Percentiles rank a stretch among this genome's conserved stretches.
Evolutionary conservation across 208 protist genomes (phyloP).

Genomic region (Balamuthia mandrillaris): DNA sequence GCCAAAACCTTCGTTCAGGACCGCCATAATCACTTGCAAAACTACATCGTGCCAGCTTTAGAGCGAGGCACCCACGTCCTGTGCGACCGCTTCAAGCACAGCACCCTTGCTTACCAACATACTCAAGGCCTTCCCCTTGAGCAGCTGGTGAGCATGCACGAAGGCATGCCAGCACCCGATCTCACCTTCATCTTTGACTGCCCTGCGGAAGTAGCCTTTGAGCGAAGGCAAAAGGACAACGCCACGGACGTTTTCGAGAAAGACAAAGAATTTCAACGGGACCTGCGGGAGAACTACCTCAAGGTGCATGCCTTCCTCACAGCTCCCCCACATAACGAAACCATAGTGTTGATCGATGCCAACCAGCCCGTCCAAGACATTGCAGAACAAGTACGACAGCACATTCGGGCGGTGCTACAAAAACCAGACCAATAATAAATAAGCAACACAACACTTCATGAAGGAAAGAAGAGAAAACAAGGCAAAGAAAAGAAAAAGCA

Average conservation of each 20-base stretch:
- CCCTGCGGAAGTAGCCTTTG: background rate
- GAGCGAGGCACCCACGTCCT: slow-evolving; percentile 1
- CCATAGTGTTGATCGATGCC: background rate
- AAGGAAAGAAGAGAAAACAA: too few relatives aligned
- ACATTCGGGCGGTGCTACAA: too few relatives aligned
- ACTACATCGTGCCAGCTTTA: background rate
- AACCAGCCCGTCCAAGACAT: background rate
- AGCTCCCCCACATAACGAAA: background rate
- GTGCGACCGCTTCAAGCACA: slow-evolving; percentile 11
- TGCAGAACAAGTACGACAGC: background rate
- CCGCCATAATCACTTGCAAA: background rate
- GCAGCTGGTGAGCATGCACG: background rate
- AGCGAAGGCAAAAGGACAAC: background rate
- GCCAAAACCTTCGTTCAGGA: background rate
- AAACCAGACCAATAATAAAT: too few relatives aligned
- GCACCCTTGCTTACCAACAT: background rate
- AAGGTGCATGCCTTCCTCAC: background rate
- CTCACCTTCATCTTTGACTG: slow-evolving; percentile 26
- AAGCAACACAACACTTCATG: too few relatives aligned
- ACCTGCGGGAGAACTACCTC: background rate
- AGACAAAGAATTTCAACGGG: background rate
- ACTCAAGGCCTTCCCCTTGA: background rate
- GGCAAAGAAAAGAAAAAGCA: too few relatives aligned
- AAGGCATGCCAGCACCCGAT: background rate
- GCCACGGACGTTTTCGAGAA: slow-evolving; percentile 17